A percentile compares a stretch with the other conserved stretches of the same genome.
Evolutionary conservation across 1,284 basidiomycete genomes (phyloP).

Genomic region (Paramarasmius palmivorus): DNA sequence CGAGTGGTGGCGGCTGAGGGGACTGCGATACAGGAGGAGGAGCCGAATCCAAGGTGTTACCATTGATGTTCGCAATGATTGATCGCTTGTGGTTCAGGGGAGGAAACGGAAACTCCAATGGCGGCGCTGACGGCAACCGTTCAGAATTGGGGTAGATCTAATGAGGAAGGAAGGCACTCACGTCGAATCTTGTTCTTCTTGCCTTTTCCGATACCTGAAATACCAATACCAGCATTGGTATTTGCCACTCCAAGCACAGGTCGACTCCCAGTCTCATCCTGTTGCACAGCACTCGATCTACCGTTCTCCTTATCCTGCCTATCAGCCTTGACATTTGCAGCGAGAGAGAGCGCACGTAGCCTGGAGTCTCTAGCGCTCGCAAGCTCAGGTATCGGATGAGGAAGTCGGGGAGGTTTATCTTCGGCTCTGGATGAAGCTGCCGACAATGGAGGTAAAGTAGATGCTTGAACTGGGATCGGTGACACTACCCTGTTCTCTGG

Average conservation of each 20-base stretch:
- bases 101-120: constrained; percentile 25
- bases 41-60: constrained; percentile 17
- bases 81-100: constrained; percentile 21
- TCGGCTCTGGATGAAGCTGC: no score
- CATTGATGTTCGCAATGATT: neutral
- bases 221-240: constrained; percentile 47
- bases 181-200: constrained; percentile 50
- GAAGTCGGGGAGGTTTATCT: no score
- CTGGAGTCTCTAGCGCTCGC: neutral
- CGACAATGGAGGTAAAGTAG: neutral
- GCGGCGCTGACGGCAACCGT: constrained; percentile 23
- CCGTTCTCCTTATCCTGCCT: constrained; percentile 59
- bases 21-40: constrained; percentile 16
- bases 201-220: constrained; percentile 29
- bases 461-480: neutral
- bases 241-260: constrained; percentile 33
- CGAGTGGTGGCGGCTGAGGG: constrained; percentile 28
- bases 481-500: no score
- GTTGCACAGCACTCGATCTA: constrained; percentile 21
- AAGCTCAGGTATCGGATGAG: no score
- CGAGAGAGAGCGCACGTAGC: constrained; percentile 7
- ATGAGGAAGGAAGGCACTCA: constrained; percentile 31
- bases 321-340: constrained; percentile 15
- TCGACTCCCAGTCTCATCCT: constrained; percentile 43
- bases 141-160: constrained; percentile 13